Base-by-base conservation (phyloP, 208 protist species). In the Trypanosoma congolense region DNA sequence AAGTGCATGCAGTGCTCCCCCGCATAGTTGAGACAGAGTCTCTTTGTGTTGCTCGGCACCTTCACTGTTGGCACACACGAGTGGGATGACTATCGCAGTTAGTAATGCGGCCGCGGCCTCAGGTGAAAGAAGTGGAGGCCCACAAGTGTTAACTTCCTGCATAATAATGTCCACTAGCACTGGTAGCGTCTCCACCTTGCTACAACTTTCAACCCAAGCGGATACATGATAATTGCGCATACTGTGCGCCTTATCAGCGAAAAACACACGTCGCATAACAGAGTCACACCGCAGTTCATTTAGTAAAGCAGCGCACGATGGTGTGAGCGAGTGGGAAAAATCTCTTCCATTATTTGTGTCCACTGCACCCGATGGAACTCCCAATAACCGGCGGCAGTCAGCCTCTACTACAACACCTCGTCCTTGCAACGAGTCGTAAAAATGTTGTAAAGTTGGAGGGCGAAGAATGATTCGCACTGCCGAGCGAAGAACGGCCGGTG, bases 181-280 rank as follows among this genome's bases (percentile, higher is more conserved):
- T 9, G 4, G 35, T 12, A 75, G 53, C n/a, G 56, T 29, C 49
- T 70, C 56, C 45, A 73, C 61, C 4, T 61, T 50, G 38, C 70
- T 74, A 16, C 70, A 57, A 3, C 65, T 65, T 56, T 86, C 82
- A 36, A 84, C 64, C 59, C 76, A 83, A n/a, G 78, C 60, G 16
- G 82, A 81, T 45, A 72, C 54, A 50, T 86, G 73, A 43, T 86
- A 90, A 61, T 90, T 90, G 30, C 66, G 70, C 49, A 72, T 38
- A 35, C 61, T 58, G 0, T 21, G 28, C 21, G 61, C 25, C 29
- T 73, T 73, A 21, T 28, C 25, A 14, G 22, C 24, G 31, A 62
- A 35, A 18, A 69, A 69, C 2, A 48, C 46, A 4, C 21, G 36
- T 28, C 43, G 21, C 31, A 35, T 18, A 22, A 35, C 24, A 19